Percentiles rank a stretch among this genome's conserved stretches.
These are phyloP conservation scores for Ustanciosporium gigantosporum DNA, from an alignment of 1,284 basidiomycete genomes.

Conservation along the genomic window DNA sequence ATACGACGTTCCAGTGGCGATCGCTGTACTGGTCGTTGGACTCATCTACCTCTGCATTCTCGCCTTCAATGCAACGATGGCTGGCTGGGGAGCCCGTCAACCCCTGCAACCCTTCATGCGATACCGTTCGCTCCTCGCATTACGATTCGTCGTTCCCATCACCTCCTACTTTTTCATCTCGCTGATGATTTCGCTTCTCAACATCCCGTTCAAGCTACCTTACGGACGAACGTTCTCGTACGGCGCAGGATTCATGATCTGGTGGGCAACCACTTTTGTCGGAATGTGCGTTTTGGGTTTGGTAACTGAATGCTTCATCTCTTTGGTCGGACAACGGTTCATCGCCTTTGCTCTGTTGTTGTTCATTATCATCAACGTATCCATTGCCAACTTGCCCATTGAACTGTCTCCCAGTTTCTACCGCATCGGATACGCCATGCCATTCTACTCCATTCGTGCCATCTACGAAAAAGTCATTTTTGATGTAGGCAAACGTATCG, in stretches of 20 bases:
- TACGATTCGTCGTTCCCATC: slow-evolving; percentile 45
- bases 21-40: slow-evolving; percentile 74
- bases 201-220: slow-evolving; percentile 51
- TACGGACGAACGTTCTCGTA: slow-evolving; percentile 45
- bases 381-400: slow-evolving; percentile 42
- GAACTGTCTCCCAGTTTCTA: slow-evolving; percentile 42
- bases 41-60: slow-evolving; percentile 74
- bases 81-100: slow-evolving; percentile 33
- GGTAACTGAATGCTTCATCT: slow-evolving; percentile 43
- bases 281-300: slow-evolving; percentile 52
- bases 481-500: slow-evolving; percentile 40
- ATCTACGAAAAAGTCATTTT: slow-evolving; percentile 54
- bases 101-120: slow-evolving; percentile 39
- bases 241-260: slow-evolving; percentile 55
- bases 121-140: slow-evolving; percentile 37
- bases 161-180: slow-evolving; percentile 44
- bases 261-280: slow-evolving; percentile 42
- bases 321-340: slow-evolving; percentile 44
- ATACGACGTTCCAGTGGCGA: slow-evolving; percentile 72
- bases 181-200: slow-evolving; percentile 52
- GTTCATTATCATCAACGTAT: slow-evolving; percentile 55
- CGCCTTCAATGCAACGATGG: slow-evolving; percentile 58
- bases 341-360: slow-evolving; percentile 49
- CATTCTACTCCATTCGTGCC: slow-evolving; percentile 50
- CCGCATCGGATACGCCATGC: slow-evolving; percentile 51